A percentile compares a stretch with the other conserved stretches of the same genome.
These are phyloP conservation scores for Mycena vitilis DNA, from an alignment of 768 basidiomycete species.

Conservation along the genomic window DNA sequence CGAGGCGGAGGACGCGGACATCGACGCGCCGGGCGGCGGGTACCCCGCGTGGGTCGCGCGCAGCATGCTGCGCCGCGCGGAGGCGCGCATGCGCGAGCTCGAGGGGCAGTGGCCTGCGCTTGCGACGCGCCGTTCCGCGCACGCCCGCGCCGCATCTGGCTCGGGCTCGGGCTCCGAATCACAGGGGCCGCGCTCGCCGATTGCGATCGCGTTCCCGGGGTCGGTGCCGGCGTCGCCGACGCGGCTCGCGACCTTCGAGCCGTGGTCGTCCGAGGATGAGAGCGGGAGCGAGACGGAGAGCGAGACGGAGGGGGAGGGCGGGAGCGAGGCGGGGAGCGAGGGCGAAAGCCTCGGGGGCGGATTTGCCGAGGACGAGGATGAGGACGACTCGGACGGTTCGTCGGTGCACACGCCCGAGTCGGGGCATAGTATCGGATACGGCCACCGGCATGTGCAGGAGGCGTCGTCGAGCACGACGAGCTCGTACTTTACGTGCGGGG, in stretches of 20 bases:
- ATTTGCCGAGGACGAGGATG: neutral
- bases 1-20: constrained; percentile 17
- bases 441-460: constrained; percentile 17
- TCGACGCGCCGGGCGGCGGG: constrained; percentile 43
- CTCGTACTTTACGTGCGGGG: constrained; percentile 34
- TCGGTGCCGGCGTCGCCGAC: constrained; percentile 21
- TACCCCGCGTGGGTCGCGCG: constrained; percentile 68
- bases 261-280: constrained; percentile 34
- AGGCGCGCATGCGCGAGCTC: constrained; percentile 55
- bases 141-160: neutral
- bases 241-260: constrained; percentile 31
- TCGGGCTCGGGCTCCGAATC: neutral
- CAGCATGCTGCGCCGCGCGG: constrained; percentile 62
- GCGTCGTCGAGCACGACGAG: constrained; percentile 27
- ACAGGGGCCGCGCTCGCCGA: constrained; percentile 15
- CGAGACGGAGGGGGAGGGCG: constrained; percentile 3
- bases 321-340: neutral
- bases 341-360: neutral
- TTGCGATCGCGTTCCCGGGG: constrained; percentile 22
- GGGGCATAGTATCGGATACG: constrained; percentile 27
- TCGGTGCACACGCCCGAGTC: constrained; percentile 37
- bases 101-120: constrained; percentile 31
- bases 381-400: constrained; percentile 31
- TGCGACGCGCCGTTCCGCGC: neutral
- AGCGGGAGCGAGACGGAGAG: constrained; percentile 18